phyloP scores from a whole-genome alignment of 106 monocot genomes.

The Acorus calamus region DNA sequence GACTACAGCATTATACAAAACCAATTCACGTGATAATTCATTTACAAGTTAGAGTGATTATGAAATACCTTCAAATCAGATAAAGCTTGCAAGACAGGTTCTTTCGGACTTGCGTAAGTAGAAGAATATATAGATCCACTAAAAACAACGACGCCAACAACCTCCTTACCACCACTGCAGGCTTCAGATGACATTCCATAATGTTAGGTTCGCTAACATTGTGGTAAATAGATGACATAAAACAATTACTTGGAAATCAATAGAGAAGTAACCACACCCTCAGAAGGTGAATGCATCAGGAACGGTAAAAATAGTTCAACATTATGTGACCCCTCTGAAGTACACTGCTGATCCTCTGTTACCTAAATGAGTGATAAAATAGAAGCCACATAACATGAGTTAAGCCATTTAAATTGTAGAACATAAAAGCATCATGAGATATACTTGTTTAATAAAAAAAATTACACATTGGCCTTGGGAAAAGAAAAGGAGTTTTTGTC shows the following conservation, averaged over 20 bases:
- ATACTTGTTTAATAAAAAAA: too few species aligned
- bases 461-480: too few species aligned
- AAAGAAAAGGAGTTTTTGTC: too few species aligned
- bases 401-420: neutral
- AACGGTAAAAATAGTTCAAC: conserved; percentile 82
- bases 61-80: conserved; percentile 79
- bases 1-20: too few species aligned
- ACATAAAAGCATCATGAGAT: too few species aligned
- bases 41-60: neutral
- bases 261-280: conserved; percentile 30
- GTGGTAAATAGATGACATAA: neutral
- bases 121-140: conserved; percentile 53
- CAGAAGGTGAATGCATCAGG: conserved; percentile 26
- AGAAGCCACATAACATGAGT: neutral
- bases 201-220: conserved; percentile 14
- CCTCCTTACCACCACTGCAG: conserved; percentile 39
- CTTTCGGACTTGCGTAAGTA: conserved; percentile 67
- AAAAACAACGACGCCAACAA: conserved; percentile 56
- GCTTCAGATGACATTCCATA: conserved; percentile 34
- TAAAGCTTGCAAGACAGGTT: conserved; percentile 55
- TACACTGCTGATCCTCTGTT: conserved; percentile 23
- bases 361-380: conserved; percentile 27
- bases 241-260: neutral
- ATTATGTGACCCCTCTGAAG: conserved; percentile 27
- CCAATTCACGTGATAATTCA: too few species aligned